phyloP scores from a whole-genome alignment of 1,284 basidiomycete genomes.

The Naganishia albida region DNA sequence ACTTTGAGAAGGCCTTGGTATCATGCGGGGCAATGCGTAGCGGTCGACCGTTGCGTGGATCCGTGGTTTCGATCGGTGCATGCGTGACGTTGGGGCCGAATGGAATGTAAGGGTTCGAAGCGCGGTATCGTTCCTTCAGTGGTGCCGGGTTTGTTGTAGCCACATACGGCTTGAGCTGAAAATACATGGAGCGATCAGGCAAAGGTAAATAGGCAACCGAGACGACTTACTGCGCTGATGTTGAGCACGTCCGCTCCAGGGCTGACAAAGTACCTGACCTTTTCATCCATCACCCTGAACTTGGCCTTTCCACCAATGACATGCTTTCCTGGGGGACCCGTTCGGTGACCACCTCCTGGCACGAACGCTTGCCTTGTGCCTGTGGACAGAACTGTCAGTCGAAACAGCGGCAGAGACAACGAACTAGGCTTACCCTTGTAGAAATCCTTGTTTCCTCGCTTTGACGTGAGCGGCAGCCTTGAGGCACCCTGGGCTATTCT shows the following conservation, averaged over 20 bases:
- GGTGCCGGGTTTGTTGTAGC: constrained; percentile 33
- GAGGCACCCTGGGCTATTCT: constrained; percentile 61
- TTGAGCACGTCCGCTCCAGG: constrained; percentile 69
- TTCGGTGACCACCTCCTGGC: constrained; percentile 74
- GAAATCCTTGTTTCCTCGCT: constrained; percentile 86
- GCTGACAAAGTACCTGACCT: constrained; percentile 79
- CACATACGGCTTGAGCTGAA: constrained; percentile 59
- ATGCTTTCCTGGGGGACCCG: constrained; percentile 81
- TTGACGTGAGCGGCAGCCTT: constrained; percentile 73
- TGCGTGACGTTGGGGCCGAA: constrained; percentile 40
- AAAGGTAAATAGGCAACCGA: background rate
- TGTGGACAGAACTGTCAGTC: constrained; percentile 44
- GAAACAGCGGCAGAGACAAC: background rate
- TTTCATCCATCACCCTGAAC: constrained; percentile 74
- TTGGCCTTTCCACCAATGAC: constrained; percentile 72
- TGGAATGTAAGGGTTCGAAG: constrained; percentile 35
- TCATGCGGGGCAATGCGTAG: constrained; percentile 28
- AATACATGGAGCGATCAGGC: background rate
- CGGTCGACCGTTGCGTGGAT: constrained; percentile 27
- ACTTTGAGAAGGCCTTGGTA: constrained; percentile 38
- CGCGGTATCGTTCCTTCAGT: constrained; percentile 27
- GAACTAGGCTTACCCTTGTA: constrained; percentile 72
- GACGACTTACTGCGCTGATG: constrained; percentile 61
- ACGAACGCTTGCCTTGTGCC: constrained; percentile 78
- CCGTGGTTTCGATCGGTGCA: constrained; percentile 20